These are phyloP conservation scores for Trichaptum fuscoviolaceum DNA, from an alignment of 768 basidiomycete genomes.

Conservation along the genomic window DNA sequence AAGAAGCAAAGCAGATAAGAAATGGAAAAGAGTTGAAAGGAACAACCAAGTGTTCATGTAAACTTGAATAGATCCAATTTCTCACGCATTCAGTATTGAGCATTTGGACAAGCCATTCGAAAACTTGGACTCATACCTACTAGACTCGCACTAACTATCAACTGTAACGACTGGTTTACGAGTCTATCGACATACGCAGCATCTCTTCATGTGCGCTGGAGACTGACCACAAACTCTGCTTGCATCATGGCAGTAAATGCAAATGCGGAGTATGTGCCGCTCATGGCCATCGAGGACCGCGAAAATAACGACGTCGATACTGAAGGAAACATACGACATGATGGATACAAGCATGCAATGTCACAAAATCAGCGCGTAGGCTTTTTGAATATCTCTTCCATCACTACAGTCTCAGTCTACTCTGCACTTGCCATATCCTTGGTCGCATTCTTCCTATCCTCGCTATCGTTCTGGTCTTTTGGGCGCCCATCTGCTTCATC, in stretches of 20 bases:
- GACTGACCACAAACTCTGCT: too few relatives aligned
- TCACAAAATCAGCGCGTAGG: neutral
- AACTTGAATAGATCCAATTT: too few relatives aligned
- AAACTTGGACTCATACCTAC: too few relatives aligned
- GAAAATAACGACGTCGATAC: neutral
- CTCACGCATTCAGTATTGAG: too few relatives aligned
- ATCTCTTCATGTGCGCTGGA: too few relatives aligned
- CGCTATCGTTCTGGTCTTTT: neutral
- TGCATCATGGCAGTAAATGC: neutral
- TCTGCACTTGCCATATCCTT: neutral
- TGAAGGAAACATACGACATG: neutral
- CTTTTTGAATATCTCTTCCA: neutral
- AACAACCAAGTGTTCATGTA: too few relatives aligned
- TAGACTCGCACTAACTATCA: too few relatives aligned
- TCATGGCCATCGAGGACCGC: neutral
- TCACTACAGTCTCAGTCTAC: neutral
- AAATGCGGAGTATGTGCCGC: neutral
- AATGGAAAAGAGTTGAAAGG: too few relatives aligned
- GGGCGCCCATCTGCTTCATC: neutral
- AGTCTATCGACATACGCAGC: too few relatives aligned
- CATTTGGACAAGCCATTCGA: too few relatives aligned
- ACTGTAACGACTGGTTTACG: too few relatives aligned
- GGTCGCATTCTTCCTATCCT: neutral
- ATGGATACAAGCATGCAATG: neutral
- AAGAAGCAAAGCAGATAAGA: too few relatives aligned